These are phyloP conservation scores for Geotrichum europaeum DNA, from an alignment of 1,139 yeast genomes.

Conservation along the genomic window DNA sequence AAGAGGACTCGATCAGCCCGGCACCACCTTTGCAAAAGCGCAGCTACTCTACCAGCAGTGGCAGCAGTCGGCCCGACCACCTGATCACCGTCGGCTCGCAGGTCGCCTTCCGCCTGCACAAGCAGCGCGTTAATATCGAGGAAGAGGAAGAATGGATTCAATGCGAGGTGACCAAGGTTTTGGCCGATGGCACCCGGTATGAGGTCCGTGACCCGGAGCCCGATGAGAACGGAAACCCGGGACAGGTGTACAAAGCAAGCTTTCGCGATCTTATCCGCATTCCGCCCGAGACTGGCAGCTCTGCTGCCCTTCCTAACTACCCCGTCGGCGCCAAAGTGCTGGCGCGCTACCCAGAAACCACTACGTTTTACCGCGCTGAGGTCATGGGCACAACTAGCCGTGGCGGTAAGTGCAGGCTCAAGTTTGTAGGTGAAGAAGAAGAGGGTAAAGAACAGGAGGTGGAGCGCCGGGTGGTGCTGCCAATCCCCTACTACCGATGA, in stretches of 20 bases:
- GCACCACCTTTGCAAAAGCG: background rate
- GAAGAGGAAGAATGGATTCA: conserved; percentile 94
- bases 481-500: conserved; percentile 44
- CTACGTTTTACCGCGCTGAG: conserved; percentile 92
- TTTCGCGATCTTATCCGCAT: conserved; percentile 75
- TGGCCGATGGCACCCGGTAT: conserved; percentile 63
- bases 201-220: conserved; percentile 98
- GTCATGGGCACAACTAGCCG: conserved; percentile 66
- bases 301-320: conserved; percentile 44
- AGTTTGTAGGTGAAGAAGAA: conserved; percentile 97
- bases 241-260: conserved; percentile 77
- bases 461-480: conserved; percentile 73
- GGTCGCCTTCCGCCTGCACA: conserved; percentile 73
- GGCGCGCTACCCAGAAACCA: conserved; percentile 96
- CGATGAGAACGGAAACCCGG: conserved; percentile 85
- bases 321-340: conserved; percentile 76
- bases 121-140: conserved; percentile 41
- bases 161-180: conserved; percentile 76
- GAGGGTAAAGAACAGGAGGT: conserved; percentile 94
- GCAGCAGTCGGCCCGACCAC: conserved; percentile 1
- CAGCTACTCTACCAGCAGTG: background rate
- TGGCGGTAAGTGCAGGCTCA: conserved; percentile 70
- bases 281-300: conserved; percentile 45
- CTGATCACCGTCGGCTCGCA: conserved; percentile 54
- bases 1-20: conserved; percentile 8